phyloP scores from a whole-genome alignment of 1,139 yeast genomes.

The Nakaseomyces glabratus region DNA sequence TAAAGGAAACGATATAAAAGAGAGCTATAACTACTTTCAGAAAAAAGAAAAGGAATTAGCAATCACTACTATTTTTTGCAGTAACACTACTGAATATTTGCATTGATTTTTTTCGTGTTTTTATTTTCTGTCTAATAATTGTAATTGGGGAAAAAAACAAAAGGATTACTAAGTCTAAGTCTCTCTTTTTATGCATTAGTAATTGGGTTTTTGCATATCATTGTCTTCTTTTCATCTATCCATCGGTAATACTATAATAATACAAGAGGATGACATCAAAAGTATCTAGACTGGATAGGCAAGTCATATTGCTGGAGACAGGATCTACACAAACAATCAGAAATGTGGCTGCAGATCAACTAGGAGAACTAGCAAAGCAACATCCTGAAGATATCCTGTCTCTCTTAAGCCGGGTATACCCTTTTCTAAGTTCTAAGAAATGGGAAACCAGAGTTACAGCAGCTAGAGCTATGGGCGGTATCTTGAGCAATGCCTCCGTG shows the following conservation, averaged over 20 bases:
- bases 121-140: too few relatives aligned
- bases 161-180: not conserved
- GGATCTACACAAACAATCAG: constrained; percentile 93
- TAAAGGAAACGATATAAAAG: too few relatives aligned
- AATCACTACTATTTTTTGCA: too few relatives aligned
- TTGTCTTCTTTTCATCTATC: not conserved
- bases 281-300: constrained; percentile 51
- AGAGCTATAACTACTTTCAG: too few relatives aligned
- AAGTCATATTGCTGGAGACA: constrained; percentile 76
- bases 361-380: constrained; percentile 85
- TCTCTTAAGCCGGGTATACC: constrained; percentile 80
- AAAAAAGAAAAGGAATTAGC: too few relatives aligned
- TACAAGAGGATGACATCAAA: constrained; percentile 28
- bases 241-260: not conserved
- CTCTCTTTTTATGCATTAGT: not conserved
- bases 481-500: constrained; percentile 61
- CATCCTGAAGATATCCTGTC: constrained; percentile 91
- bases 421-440: constrained; percentile 68
- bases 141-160: too few relatives aligned
- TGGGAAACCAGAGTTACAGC: constrained; percentile 98
- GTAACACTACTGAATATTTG: too few relatives aligned
- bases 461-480: constrained; percentile 91
- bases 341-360: constrained; percentile 94
- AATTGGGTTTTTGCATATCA: not conserved
- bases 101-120: too few relatives aligned